Conservation (phyloP, 164 flowering plant species). For the Sedum album region DNA sequence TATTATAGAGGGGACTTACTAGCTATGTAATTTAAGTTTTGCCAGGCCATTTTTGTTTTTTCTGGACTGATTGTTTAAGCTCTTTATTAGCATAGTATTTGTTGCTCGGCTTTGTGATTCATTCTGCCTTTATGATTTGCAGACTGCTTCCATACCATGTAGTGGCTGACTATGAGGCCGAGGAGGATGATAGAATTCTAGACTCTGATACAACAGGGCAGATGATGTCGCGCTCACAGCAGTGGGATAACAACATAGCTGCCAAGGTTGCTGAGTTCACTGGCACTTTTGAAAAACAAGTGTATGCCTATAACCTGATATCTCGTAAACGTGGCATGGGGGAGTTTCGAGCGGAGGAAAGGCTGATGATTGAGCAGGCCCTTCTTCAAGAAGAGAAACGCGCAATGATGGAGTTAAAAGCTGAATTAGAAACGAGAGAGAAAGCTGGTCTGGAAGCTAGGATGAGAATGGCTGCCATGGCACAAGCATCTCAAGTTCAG, state of each 20-base stretch:
- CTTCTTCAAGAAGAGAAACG: constrained; percentile 74
- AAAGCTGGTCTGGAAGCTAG: background rate
- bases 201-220: constrained; percentile 88
- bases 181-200: constrained; percentile 92
- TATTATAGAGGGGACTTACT: background rate
- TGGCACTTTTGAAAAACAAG: constrained; percentile 90
- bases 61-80: background rate
- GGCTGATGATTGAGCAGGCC: background rate
- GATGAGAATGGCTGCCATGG: background rate
- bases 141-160: constrained; percentile 95
- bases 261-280: constrained; percentile 41
- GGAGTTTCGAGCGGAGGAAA: background rate
- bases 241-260: constrained; percentile 83
- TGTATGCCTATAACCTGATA: constrained; percentile 78
- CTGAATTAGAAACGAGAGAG: constrained; percentile 49
- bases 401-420: constrained; percentile 48
- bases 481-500: constrained; percentile 14
- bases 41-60: no score
- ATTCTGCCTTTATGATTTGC: constrained; percentile 12
- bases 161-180: constrained; percentile 98
- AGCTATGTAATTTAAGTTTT: background rate
- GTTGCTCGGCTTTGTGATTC: background rate
- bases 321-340: constrained; percentile 49
- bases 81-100: background rate
- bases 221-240: constrained; percentile 84